phyloP scores from a whole-genome alignment of 768 basidiomycete genomes.

The Pleurotus tuoliensis region DNA sequence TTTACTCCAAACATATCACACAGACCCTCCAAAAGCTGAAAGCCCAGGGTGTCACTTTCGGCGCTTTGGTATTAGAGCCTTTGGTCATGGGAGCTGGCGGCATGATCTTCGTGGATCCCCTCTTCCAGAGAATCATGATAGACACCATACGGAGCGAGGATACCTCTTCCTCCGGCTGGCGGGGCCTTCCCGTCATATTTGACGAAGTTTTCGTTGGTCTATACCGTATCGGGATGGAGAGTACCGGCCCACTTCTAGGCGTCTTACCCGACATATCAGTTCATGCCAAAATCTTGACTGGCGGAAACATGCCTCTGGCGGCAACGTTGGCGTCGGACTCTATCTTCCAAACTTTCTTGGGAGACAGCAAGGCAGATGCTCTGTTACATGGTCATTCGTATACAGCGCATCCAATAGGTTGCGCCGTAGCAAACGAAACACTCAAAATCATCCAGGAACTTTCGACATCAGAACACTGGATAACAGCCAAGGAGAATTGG shows the following conservation, averaged over 20 bases:
- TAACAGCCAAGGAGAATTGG: slow-evolving; percentile 60
- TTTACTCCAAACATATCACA: slow-evolving; percentile 61
- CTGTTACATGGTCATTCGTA: slow-evolving; percentile 95
- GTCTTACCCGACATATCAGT: slow-evolving; percentile 84
- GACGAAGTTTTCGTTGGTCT: slow-evolving; percentile 96
- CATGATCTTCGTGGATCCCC: slow-evolving; percentile 96
- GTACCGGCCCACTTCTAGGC: slow-evolving; percentile 62
- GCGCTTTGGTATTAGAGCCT: slow-evolving; percentile 86
- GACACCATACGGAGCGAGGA: slow-evolving; percentile 65
- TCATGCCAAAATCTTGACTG: slow-evolving; percentile 91
- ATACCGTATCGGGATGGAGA: slow-evolving; percentile 78
- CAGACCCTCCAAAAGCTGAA: slow-evolving; percentile 42
- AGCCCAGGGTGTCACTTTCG: slow-evolving; percentile 43
- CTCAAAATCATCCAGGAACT: slow-evolving; percentile 59
- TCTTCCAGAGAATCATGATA: slow-evolving; percentile 87
- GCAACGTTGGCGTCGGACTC: slow-evolving; percentile 78
- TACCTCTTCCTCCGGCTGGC: slow-evolving; percentile 39
- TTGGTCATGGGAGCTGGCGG: slow-evolving; percentile 93
- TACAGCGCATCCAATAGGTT: slow-evolving; percentile 91
- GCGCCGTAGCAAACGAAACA: slow-evolving; percentile 84
- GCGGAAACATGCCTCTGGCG: slow-evolving; percentile 84
- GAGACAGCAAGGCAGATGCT: slow-evolving; percentile 76
- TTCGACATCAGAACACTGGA: slow-evolving; percentile 53
- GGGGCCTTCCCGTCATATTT: slow-evolving; percentile 84
- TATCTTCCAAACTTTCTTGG: slow-evolving; percentile 78